Percentiles rank a stretch among this genome's conserved stretches.
Evolutionary conservation across 768 basidiomycete genomes (phyloP).

Genomic region (Termitomyces sp.): DNA sequence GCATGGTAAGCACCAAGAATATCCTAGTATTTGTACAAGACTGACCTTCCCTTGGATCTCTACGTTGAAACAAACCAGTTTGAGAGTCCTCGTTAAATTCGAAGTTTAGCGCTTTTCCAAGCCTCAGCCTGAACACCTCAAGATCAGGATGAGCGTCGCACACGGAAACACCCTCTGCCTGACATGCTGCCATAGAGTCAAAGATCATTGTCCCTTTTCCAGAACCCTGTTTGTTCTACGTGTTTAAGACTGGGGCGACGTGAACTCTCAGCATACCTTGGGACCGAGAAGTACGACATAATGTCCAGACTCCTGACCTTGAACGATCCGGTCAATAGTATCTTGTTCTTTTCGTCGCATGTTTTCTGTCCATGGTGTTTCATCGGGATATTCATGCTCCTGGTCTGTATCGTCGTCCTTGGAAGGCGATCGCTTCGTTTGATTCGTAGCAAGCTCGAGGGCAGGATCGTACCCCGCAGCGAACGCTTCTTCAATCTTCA

Average conservation of each 20-base stretch:
- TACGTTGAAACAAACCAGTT: constrained; percentile 72
- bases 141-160: constrained; percentile 84
- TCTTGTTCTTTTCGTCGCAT: constrained; percentile 73
- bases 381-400: constrained; percentile 26
- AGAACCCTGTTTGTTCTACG: constrained; percentile 46
- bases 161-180: constrained; percentile 67
- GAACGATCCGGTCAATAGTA: constrained; percentile 70
- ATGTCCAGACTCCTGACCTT: constrained; percentile 64
- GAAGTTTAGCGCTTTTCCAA: constrained; percentile 83
- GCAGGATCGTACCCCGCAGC: constrained; percentile 78
- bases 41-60: constrained; percentile 76
- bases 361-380: constrained; percentile 50
- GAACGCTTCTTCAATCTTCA: constrained; percentile 75
- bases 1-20: neutral
- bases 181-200: constrained; percentile 69
- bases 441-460: constrained; percentile 59
- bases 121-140: constrained; percentile 78
- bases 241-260: constrained; percentile 3
- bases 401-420: constrained; percentile 24
- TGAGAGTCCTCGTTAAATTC: constrained; percentile 85
- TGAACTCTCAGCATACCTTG: constrained; percentile 42
- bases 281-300: constrained; percentile 77
- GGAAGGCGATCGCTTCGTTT: constrained; percentile 24
- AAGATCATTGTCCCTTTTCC: constrained; percentile 84
- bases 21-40: neutral